Percentiles rank a stretch among this genome's conserved stretches.
Conservation (phyloP, 768 basidiomycete species). For the Pulveroboletus sp. region DNA sequence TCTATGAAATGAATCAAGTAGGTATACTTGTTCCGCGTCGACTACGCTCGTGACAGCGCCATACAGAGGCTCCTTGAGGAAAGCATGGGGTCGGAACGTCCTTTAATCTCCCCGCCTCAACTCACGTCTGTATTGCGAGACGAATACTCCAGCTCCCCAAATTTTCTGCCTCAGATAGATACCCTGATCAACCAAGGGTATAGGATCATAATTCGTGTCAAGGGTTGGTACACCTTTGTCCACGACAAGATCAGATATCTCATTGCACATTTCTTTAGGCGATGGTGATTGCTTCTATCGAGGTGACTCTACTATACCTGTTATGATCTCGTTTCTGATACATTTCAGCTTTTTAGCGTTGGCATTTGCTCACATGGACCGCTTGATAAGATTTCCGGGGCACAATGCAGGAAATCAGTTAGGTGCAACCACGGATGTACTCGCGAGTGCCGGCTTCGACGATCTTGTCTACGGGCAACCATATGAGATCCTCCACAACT, state of each 20-base stretch:
- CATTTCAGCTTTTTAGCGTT: constrained; percentile 49
- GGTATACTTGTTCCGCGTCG: neutral
- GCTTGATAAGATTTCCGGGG: constrained; percentile 51
- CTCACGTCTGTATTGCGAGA: constrained; percentile 51
- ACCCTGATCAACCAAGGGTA: constrained; percentile 62
- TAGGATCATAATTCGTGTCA: constrained; percentile 59
- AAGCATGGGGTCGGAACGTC: constrained; percentile 35
- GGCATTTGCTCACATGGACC: constrained; percentile 75
- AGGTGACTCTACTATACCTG: constrained; percentile 42
- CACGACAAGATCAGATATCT: neutral
- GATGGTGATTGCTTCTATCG: constrained; percentile 94
- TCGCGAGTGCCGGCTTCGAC: constrained; percentile 61
- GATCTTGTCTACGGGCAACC: constrained; percentile 70
- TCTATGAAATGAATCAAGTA: constrained; percentile 41
- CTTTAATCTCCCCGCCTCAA: constrained; percentile 51
- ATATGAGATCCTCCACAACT: constrained; percentile 52
- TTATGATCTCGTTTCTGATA: constrained; percentile 10
- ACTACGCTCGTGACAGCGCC: neutral
- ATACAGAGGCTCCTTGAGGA: constrained; percentile 38
- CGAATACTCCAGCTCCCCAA: constrained; percentile 59
- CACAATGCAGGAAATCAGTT: constrained; percentile 41
- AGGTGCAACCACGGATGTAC: constrained; percentile 48
- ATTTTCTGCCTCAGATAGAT: constrained; percentile 73
- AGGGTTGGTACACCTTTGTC: constrained; percentile 41
- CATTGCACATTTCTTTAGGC: constrained; percentile 37